Evolutionary conservation across 139 green algal genomes (phyloP).

Genomic region (Tetradesmus lagerheimii): DNA sequence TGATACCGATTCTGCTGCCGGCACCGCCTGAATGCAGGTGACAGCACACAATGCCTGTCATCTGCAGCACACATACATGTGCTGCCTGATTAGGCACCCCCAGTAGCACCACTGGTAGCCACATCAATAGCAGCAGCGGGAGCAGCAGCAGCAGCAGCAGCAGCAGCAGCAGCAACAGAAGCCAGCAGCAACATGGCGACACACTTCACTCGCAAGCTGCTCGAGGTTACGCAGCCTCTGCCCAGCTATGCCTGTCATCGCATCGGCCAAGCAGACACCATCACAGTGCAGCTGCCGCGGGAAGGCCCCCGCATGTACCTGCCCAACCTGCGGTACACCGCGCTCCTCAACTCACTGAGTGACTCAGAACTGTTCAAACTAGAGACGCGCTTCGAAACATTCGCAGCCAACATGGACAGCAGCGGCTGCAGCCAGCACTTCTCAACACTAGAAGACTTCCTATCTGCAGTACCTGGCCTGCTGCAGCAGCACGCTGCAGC

Average conservation of each 20-base stretch:
- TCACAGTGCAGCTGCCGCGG: neutral
- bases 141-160: neutral
- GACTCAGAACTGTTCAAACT: neutral
- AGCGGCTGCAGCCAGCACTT: neutral
- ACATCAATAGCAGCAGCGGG: neutral
- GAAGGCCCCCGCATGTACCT: neutral
- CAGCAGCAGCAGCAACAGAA: too few species aligned
- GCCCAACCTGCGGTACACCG: neutral
- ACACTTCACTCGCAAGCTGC: neutral
- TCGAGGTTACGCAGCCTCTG: neutral
- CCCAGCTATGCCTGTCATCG: neutral
- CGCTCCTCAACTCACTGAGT: neutral
- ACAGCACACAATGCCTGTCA: neutral
- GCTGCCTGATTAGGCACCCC: neutral
- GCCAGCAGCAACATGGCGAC: neutral
- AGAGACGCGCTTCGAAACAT: neutral
- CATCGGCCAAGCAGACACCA: neutral
- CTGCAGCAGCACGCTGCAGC: neutral
- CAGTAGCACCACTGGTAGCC: neutral
- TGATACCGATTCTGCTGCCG: neutral
- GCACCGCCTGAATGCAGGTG: neutral
- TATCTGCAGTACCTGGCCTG: neutral
- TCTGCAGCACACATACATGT: neutral
- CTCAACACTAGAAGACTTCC: neutral
- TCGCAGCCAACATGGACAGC: neutral